Conservation (phyloP, 805 yeast species). For the Spathaspora arborariae region DNA sequence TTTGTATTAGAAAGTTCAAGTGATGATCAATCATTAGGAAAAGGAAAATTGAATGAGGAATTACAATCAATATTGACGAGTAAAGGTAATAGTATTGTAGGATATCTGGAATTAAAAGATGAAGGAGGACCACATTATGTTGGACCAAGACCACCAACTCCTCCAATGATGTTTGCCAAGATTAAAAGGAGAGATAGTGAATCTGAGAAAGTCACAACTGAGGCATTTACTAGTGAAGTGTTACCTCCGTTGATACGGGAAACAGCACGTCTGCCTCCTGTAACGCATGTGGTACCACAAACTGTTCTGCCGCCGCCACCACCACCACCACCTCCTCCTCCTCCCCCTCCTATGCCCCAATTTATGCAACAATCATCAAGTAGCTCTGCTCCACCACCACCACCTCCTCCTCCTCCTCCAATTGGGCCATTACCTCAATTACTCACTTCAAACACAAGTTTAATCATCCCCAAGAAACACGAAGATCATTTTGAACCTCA, state of each 20-base stretch:
- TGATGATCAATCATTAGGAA: not conserved
- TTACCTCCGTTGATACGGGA: no score
- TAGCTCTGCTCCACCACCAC: conserved; percentile 13
- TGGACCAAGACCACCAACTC: conserved; percentile 10
- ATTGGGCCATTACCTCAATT: not conserved
- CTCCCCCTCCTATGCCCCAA: conserved; percentile 14
- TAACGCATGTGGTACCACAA: conserved; percentile 12
- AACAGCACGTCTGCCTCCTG: no score
- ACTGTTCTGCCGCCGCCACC: conserved; percentile 19
- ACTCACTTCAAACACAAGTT: not conserved
- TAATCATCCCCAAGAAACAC: not conserved
- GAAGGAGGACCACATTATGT: not conserved
- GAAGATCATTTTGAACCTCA: not conserved
- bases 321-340: conserved; percentile 18
- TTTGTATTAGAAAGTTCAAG: not conserved
- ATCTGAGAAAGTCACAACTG: not conserved
- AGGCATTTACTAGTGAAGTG: no score
- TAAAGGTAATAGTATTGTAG: not conserved
- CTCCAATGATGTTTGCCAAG: conserved; percentile 7
- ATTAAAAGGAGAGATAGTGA: not conserved
- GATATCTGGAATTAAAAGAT: conserved; percentile 3
- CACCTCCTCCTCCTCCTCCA: conserved; percentile 5
- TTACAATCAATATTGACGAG: conserved; percentile 9
- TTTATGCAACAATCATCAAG: conserved; percentile 2
- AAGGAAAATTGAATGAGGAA: conserved; percentile 11